Base-by-base conservation (phyloP, 1,284 basidiomycete genomes). In the Tilletia setariae region DNA sequence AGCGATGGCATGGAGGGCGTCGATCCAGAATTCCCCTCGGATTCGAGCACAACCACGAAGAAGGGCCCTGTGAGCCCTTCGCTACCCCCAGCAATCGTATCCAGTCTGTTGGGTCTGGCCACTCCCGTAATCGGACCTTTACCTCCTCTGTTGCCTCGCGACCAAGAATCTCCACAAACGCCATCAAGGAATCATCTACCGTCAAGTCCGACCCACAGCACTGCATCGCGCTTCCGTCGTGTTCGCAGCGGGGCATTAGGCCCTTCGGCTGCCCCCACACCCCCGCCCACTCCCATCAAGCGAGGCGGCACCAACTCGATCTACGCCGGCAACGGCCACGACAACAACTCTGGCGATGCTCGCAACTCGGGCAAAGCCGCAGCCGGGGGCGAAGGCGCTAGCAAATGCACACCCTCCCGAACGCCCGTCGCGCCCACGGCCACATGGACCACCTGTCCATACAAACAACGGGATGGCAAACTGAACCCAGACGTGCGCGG, bases 401-500 rank as follows among this genome's bases (percentile, higher is more conserved):
- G 23, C 32, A 65, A 56, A n/a, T 68, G 67, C 46, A 68, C 67
- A 21, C 67, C 67, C n/a, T 46, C 46, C 16, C 35, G 47, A n/a
- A 68, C 63, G 2, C 23, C 40, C 16, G 51, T 66, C 4, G 63
- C 67, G 23, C 67, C 63, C 2, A 23, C 42, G 2, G 67, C 63
- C 2, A 68, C 79, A 8, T 90, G 88, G 88, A 85, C 82, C 23
- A 86, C 84, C 21, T 90, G 89, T 76, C 83, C 84, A 2, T 90
- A 90, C 75, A 83, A 84, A 59, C 73, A 77, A 23, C 84, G 84
- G 3, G 89, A 90, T 73, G 89, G 89, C 19, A 74, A 85, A 68
- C 86, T 89, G 75, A 90, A 90, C 78, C 89, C 89, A 0, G 89
- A 90, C 71, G 86, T 86, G 2, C 85, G 86, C 13, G 80, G 84